Base-by-base conservation (phyloP, 192 early-diverging fungal species). In the Backusella morwellensis region DNA sequence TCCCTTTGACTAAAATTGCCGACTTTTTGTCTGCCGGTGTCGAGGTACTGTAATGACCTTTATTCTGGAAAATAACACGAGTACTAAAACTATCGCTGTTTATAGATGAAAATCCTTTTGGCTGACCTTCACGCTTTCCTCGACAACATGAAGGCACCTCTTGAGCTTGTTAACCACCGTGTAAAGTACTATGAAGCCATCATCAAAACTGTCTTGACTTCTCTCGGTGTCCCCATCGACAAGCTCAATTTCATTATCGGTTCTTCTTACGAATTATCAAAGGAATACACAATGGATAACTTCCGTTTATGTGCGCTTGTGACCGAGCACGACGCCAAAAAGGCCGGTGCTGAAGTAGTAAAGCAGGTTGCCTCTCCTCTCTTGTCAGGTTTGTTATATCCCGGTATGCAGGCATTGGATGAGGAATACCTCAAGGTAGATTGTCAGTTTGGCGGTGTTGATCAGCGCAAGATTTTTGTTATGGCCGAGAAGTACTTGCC, bases 401-500 rank as follows among this genome's bases (percentile, higher is more conserved):
- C 98, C 12, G 92, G 96, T 34, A 92, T 99, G 88, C 98, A 99
- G 85, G 95, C 96, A 52, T 86, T 99, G 69, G 98, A 99, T 80
- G 98, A 99, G 87, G 94, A 99, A 86, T 96, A 98, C 86, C 90
- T 99, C 50, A 86, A 89, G 32, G 94, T 95, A 23, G 98, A 99
- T 81, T 93, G 92, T 54, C 98, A 99, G 85, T 97, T 95, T 82
- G 98, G 98, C 36, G 98, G 98, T 54, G 94, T 97, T 9, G 98
- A 99, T 85, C 98, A 99, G 86, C 94, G 98, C 84, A 99, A 99
- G 91, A 99, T 99, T 82, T 99, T 99, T 84, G 92, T 95, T 6
- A 92, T 96, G 86, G 98, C 98, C 29, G 95, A 97, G 86, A 96
- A 97, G 85, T 95, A 96, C 87, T 79, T 99, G 75, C 98, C 98